Base-by-base conservation (phyloP, 139 green algal genomes). In the Chlamydomonas urium region DNA sequence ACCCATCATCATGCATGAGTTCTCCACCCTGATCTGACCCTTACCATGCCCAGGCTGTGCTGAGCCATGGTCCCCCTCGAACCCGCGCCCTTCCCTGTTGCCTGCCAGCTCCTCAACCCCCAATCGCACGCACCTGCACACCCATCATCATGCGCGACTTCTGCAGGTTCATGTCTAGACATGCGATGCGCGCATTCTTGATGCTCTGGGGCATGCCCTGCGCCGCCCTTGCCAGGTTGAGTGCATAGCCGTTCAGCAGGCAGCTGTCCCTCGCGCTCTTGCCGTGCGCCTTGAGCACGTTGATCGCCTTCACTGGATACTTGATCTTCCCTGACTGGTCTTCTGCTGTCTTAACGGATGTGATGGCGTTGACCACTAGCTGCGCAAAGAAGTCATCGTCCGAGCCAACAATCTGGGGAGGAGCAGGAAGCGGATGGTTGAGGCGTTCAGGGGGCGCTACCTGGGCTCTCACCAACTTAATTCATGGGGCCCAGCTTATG, bases 251-350 rank as follows among this genome's bases (percentile, higher is more conserved):
- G 33, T 94, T 83, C n/a, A 99, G 79, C 38, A 99, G 79, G 35
- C 62, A 35, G 50, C 80, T 93, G 69, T 99, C 95, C 29, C 83
- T 77, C 0, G 90, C 85, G 62, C 80, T 91, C 78, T 96, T 96
- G 36, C 96, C 96, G 75, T 97, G 93, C 28, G 96, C 96, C 76
- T 99, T 99, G 6, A 99, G 87, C 38, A 99, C 85, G 80, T 97
- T 98, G 80, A 99, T 93, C n/a, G 93, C 88, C 75, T 93, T 93
- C 42, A 98, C 85, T 0, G 93, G 93, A 83, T 97, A 98, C 10
- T 72, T 75, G 19, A 84, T 67, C 48, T 79, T 86, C 38, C 82
- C 85, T 59, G 70, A 87, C 33, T 75, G 73, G 47, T 82, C 69
- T 45, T 86, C 76, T 8, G 66, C 76, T 5, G 24, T 81, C 75